A percentile compares a stretch with the other conserved stretches of the same genome.
Evolutionary conservation across 176 grass and related monocot species (phyloP).

Genomic region (Aechmea fasciata): DNA sequence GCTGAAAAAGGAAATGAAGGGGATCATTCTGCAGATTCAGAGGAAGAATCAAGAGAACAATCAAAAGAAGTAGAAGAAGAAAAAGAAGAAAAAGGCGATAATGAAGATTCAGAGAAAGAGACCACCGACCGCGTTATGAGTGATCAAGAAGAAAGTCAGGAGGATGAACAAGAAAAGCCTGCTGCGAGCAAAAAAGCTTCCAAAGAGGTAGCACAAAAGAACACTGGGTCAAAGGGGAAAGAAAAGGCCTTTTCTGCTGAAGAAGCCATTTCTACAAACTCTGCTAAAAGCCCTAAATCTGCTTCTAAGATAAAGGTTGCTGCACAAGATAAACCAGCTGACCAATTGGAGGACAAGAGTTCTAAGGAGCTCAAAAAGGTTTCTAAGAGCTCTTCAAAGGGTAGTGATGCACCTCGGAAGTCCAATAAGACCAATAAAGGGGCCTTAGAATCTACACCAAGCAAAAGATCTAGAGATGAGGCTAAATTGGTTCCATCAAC

Average conservation of each 20-base stretch:
- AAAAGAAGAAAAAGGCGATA: slow-evolving; percentile 35
- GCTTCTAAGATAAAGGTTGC: slow-evolving; percentile 3
- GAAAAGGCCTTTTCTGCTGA: slow-evolving; percentile 41
- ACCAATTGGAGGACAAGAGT: slow-evolving; percentile 8
- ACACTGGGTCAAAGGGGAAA: neutral
- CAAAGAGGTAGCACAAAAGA: neutral
- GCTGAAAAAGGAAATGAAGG: neutral
- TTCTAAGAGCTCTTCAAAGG: slow-evolving; percentile 38
- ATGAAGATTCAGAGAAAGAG: slow-evolving; percentile 27
- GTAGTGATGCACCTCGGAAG: slow-evolving; percentile 7
- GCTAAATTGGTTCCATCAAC: too few relatives aligned
- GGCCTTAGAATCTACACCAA: neutral
- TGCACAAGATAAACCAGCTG: slow-evolving; percentile 28
- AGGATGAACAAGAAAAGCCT: slow-evolving; percentile 25
- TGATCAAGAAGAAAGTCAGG: slow-evolving; percentile 17
- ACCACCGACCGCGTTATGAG: slow-evolving; percentile 35
- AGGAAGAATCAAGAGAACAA: slow-evolving; percentile 27
- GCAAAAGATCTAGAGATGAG: neutral
- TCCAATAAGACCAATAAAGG: slow-evolving; percentile 31
- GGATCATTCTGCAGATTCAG: slow-evolving; percentile 15
- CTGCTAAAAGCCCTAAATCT: slow-evolving; percentile 28
- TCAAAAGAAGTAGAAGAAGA: too few relatives aligned
- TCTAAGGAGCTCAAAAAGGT: slow-evolving; percentile 17
- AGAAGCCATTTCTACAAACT: slow-evolving; percentile 33
- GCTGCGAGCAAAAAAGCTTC: slow-evolving; percentile 36